Conservation (phyloP, 495 filamentous ascomycete species). For the Daldinia bambusicola region DNA sequence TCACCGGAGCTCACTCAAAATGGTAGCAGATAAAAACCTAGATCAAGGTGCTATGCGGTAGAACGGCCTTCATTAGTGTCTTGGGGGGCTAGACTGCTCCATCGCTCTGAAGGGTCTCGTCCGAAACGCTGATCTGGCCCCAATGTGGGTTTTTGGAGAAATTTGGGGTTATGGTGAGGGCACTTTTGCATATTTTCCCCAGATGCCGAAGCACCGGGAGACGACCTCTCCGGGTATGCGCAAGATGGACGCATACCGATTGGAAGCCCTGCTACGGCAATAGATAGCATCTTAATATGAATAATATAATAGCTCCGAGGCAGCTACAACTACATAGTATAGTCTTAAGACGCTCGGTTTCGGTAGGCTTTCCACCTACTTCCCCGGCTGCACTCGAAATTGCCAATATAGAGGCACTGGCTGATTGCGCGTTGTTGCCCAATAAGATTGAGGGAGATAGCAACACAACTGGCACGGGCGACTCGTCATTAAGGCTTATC, state of each 20-base stretch:
- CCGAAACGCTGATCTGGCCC: constrained; percentile 38
- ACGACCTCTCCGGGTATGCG: constrained; percentile 39
- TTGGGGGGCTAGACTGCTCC: constrained; percentile 39
- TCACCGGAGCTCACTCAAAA: constrained; percentile 33
- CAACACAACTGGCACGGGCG: not conserved
- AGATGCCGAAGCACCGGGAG: constrained; percentile 45
- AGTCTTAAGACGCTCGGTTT: not conserved
- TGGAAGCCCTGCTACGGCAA: constrained; percentile 30
- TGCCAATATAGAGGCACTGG: constrained; percentile 19
- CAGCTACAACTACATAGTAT: not conserved
- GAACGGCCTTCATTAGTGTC: constrained; percentile 40
- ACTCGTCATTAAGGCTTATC: constrained; percentile 10
- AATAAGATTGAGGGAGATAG: not conserved
- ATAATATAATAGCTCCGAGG: constrained; percentile 28
- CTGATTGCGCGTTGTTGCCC: not conserved
- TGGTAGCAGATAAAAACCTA: constrained; percentile 31
- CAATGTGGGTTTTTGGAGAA: constrained; percentile 35
- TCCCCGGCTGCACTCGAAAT: constrained; percentile 26
- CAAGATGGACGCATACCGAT: constrained; percentile 37
- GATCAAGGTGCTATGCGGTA: constrained; percentile 43
- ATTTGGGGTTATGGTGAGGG: constrained; percentile 42
- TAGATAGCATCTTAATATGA: constrained; percentile 28
- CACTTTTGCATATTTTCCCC: constrained; percentile 34
- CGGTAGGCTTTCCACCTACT: constrained; percentile 8
- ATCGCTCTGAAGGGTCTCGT: constrained; percentile 32